Base-by-base conservation (phyloP, 106 monocot species). In the Hemerocallis citrina region DNA sequence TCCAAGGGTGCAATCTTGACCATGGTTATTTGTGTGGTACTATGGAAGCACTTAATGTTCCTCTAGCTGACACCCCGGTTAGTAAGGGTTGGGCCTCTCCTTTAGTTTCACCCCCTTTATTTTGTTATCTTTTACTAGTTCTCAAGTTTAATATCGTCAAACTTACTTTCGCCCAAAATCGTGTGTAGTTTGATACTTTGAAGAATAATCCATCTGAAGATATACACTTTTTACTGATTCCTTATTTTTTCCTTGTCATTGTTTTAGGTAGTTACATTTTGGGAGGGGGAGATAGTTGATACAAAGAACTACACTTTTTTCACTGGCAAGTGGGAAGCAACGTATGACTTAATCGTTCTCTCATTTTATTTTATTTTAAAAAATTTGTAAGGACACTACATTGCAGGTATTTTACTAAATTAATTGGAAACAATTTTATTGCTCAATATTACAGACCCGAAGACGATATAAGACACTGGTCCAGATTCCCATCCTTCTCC, bases 11-110 rank as follows among this genome's bases (percentile, higher is more conserved):
- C 57, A 84, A 92, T 81, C 71, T 81, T 52, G 84, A 81, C 10
- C 69, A 92, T 62, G 92, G 92, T 59, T 92, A 81, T 74, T 64
- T 92, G 41, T 92, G 92, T 69, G 92, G 92, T 54, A 87, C 84
- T 21, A 92, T 92, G 92, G 92, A 92, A 65, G 92, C 92, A 24
- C 74, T 92, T 16, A 92, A 92, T 79, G 92, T 92, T 66, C 92
- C 92, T 49, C 73, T 69, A 59, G 92, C 92, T 27, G 92, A 92
- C 63, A 92, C 92, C 29, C 92, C 92, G 58, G 92, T 92, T 72
- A 84, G 81, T 32, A 34, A n/a, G n/a, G n/a, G n/a, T n/a, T n/a
- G n/a, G n/a, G n/a, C n/a, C n/a, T n/a, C n/a, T n/a, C n/a, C 15
- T 24, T 36, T 59, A 34, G 11, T 41, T 1, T 5, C n/a, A n/a